Percentiles rank a stretch among this genome's conserved stretches.
Conservation (phyloP, 805 yeast genomes). For the Nakazawaea pomicola region DNA sequence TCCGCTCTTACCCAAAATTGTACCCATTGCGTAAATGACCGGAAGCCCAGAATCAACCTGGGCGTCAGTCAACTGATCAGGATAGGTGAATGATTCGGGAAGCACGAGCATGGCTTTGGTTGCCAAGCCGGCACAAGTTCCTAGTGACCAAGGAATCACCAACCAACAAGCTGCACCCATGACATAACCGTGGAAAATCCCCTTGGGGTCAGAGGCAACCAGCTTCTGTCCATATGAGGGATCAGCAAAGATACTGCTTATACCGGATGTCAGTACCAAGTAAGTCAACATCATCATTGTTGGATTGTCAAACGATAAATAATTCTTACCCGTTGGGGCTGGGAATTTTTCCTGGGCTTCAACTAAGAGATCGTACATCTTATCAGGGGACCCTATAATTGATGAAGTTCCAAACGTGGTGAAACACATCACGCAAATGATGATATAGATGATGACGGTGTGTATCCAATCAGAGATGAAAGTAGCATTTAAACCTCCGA, state of each 20-base stretch:
- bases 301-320: slow-evolving; percentile 26
- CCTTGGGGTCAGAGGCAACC: slow-evolving; percentile 22
- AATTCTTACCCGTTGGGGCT: slow-evolving; percentile 18
- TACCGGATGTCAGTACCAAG: slow-evolving; percentile 19
- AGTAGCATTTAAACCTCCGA: slow-evolving; percentile 49
- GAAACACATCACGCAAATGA: slow-evolving; percentile 24
- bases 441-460: slow-evolving; percentile 38
- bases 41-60: slow-evolving; percentile 37
- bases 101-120: slow-evolving; percentile 28
- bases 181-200: slow-evolving; percentile 26
- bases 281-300: slow-evolving; percentile 24
- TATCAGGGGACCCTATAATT: slow-evolving; percentile 29
- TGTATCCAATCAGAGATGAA: slow-evolving; percentile 49
- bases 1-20: slow-evolving; percentile 35
- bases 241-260: slow-evolving; percentile 24
- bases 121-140: slow-evolving; percentile 30
- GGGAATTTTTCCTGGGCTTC: slow-evolving; percentile 18
- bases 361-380: slow-evolving; percentile 26
- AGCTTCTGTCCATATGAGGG: slow-evolving; percentile 27
- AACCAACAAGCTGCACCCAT: slow-evolving; percentile 29
- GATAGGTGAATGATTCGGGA: slow-evolving; percentile 35
- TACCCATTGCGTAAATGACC: slow-evolving; percentile 28
- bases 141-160: slow-evolving; percentile 26
- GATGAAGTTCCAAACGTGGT: slow-evolving; percentile 24
- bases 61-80: slow-evolving; percentile 28